Evolutionary conservation across 1,139 yeast genomes (phyloP).

Genomic region (Kluyveromyces sp.): DNA sequence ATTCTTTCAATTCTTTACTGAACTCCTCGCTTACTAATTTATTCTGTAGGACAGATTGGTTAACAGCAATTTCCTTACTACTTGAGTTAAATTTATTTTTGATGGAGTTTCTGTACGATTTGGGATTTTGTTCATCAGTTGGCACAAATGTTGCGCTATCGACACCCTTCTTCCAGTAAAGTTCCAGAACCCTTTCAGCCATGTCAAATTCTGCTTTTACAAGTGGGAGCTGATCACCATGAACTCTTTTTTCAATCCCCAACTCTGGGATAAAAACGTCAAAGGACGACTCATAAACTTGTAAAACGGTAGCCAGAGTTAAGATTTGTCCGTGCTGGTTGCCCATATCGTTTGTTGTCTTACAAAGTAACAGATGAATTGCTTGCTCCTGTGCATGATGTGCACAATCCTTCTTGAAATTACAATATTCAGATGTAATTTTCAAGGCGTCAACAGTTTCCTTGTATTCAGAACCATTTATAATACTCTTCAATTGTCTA

Average conservation of each 20-base stretch:
- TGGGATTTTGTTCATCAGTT: constrained; percentile 71
- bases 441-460: constrained; percentile 68
- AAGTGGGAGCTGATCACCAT: constrained; percentile 92
- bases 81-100: constrained; percentile 73
- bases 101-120: constrained; percentile 69
- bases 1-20: constrained; percentile 39
- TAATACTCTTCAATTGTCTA: constrained; percentile 70
- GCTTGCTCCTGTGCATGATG: constrained; percentile 92
- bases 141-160: constrained; percentile 91
- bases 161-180: constrained; percentile 86
- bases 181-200: constrained; percentile 56
- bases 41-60: constrained; percentile 14
- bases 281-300: constrained; percentile 92
- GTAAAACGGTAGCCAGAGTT: constrained; percentile 80
- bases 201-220: constrained; percentile 89
- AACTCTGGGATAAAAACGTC: constrained; percentile 91
- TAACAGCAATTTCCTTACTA: constrained; percentile 60
- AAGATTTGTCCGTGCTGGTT: constrained; percentile 71
- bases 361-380: constrained; percentile 75
- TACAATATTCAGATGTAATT: constrained; percentile 84
- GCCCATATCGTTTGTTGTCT: constrained; percentile 74
- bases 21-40: constrained; percentile 35
- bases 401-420: constrained; percentile 92
- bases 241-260: constrained; percentile 95
- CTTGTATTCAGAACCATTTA: constrained; percentile 34